Conservation (phyloP, 495 filamentous ascomycete genomes). For the Penicillium cataractarum region DNA sequence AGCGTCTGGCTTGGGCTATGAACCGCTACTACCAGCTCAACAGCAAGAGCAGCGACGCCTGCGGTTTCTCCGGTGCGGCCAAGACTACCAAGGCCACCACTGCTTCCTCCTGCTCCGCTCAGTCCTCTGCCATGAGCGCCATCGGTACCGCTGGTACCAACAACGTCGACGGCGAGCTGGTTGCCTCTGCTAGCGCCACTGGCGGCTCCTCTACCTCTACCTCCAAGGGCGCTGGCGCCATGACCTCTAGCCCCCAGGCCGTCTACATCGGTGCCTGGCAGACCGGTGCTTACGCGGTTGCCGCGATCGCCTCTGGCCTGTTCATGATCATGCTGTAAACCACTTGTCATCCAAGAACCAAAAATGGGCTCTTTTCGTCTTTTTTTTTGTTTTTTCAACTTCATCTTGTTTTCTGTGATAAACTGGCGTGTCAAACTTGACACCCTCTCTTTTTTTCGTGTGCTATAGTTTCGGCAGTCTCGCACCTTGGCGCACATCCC, state of each 20-base stretch:
- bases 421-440: not conserved
- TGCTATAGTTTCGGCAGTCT: conserved; percentile 4
- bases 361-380: conserved; percentile 7
- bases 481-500: conserved; percentile 6
- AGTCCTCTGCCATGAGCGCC: conserved; percentile 53
- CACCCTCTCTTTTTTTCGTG: conserved; percentile 4
- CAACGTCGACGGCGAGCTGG: conserved; percentile 51
- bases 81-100: conserved; percentile 48
- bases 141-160: conserved; percentile 66
- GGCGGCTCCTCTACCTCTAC: conserved; percentile 41
- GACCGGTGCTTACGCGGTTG: conserved; percentile 68
- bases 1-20: conserved; percentile 83
- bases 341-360: conserved; percentile 1
- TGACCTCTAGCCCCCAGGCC: conserved; percentile 50
- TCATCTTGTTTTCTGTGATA: conserved; percentile 8
- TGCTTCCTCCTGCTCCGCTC: conserved; percentile 54
- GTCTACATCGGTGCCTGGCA: conserved; percentile 67
- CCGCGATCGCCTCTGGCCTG: conserved; percentile 67
- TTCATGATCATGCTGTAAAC: conserved; percentile 78
- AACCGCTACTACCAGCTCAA: conserved; percentile 74
- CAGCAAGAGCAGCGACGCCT: conserved; percentile 51
- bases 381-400: not conserved
- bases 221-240: conserved; percentile 46
- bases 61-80: conserved; percentile 66
- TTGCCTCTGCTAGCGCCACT: conserved; percentile 46